These are phyloP conservation scores for Penicillium simplicissimum DNA, from an alignment of 495 filamentous ascomycete genomes.

Conservation along the genomic window DNA sequence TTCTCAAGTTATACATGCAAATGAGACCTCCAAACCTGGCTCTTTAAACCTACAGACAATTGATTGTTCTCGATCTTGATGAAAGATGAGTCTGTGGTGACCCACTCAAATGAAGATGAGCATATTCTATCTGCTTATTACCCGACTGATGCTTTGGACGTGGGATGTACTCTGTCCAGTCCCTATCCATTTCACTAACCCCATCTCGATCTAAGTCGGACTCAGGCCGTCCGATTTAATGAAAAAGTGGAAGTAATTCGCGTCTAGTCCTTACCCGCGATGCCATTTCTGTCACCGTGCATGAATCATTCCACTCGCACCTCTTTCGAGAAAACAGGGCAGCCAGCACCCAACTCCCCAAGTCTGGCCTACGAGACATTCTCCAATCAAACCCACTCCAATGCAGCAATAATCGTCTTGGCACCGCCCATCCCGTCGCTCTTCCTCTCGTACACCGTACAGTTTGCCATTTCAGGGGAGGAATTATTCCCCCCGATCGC, in stretches of 20 bases:
- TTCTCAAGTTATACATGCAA: too few relatives aligned
- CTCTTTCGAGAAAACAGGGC: not conserved
- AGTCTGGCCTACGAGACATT: not conserved
- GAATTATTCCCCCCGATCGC: not conserved
- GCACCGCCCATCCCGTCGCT: not conserved
- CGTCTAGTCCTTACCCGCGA: not conserved
- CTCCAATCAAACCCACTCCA: not conserved
- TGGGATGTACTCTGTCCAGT: not conserved
- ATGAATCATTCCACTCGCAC: not conserved
- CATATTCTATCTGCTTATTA: not conserved
- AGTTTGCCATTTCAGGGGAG: constrained; percentile 6
- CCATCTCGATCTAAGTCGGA: not conserved
- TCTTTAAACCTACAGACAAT: too few relatives aligned
- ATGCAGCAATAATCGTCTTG: constrained; percentile 2
- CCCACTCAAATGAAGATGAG: not conserved
- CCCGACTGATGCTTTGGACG: not conserved
- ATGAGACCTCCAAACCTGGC: too few relatives aligned
- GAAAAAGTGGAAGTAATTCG: not conserved
- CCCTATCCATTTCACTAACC: not conserved
- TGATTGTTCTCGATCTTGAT: too few relatives aligned
- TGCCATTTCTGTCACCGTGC: not conserved
- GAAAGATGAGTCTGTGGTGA: too few relatives aligned
- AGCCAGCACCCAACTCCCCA: not conserved
- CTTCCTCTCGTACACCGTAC: not conserved
- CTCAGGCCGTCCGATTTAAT: not conserved